Percentiles rank a stretch among this genome's conserved stretches.
These are phyloP conservation scores for Saccharomyces pastorianus DNA, from an alignment of 1,139 yeast genomes.

Conservation along the genomic window DNA sequence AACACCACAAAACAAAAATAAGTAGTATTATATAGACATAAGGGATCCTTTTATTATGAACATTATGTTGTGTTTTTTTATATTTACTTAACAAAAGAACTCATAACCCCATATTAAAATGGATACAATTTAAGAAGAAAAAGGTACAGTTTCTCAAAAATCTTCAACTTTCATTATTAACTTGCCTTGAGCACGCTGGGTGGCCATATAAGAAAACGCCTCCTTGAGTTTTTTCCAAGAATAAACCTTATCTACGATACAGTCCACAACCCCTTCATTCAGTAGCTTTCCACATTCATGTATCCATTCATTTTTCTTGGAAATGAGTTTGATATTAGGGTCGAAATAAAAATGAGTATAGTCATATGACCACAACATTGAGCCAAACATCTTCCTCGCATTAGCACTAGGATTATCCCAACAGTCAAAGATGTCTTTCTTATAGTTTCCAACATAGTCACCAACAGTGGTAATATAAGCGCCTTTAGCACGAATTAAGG, in stretches of 20 bases:
- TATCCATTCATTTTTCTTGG: slow-evolving; percentile 31
- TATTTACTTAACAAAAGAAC: too few relatives aligned
- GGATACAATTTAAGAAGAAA: neutral
- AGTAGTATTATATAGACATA: slow-evolving; percentile 6
- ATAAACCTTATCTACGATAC: slow-evolving; percentile 42
- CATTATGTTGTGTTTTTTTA: neutral
- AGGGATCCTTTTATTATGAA: slow-evolving; percentile 1
- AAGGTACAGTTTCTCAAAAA: slow-evolving; percentile 8
- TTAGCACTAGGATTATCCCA: slow-evolving; percentile 34
- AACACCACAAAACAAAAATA: neutral
- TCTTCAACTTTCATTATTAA: too few relatives aligned
- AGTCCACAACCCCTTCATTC: slow-evolving; percentile 35
- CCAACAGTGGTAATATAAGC: slow-evolving; percentile 50
- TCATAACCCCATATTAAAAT: neutral
- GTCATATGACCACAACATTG: slow-evolving; percentile 31
- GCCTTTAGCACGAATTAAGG: slow-evolving; percentile 36
- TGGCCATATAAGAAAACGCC: too few relatives aligned
- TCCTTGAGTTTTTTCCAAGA: too few relatives aligned
- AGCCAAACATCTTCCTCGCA: slow-evolving; percentile 34
- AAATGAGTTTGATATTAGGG: slow-evolving; percentile 23
- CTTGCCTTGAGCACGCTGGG: too few relatives aligned
- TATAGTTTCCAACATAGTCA: slow-evolving; percentile 37
- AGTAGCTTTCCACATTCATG: slow-evolving; percentile 36
- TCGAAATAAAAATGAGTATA: slow-evolving; percentile 33
- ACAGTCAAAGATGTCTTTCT: slow-evolving; percentile 31